Evolutionary conservation across 148 eudicot genomes (phyloP).

Genomic region (Rhododendron ovatum): DNA sequence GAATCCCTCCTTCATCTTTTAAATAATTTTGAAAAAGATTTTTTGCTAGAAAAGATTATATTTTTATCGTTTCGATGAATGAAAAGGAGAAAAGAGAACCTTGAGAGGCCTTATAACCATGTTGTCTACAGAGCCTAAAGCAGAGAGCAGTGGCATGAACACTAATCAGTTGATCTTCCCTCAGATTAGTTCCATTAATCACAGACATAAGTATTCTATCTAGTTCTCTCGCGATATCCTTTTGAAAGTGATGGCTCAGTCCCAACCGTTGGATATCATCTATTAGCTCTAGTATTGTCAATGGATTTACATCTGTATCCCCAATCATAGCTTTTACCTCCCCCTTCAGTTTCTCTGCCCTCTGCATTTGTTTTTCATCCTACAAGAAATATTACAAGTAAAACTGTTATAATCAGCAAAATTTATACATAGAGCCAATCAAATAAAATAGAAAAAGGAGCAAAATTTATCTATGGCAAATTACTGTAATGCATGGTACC

Average conservation of each 20-base stretch:
- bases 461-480: too few species aligned
- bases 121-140: constrained; percentile 17
- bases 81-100: not conserved
- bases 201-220: not conserved
- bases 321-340: constrained; percentile 16
- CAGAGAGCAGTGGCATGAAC: constrained; percentile 11
- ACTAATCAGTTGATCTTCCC: not conserved
- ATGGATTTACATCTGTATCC: constrained; percentile 3
- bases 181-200: not conserved
- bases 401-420: not conserved
- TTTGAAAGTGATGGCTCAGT: constrained; percentile 17
- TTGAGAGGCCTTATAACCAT: constrained; percentile 15
- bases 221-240: constrained; percentile 14
- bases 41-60: too few species aligned
- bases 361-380: constrained; percentile 5
- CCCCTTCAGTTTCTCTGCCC: constrained; percentile 5
- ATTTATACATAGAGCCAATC: not conserved
- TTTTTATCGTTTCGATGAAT: too few species aligned
- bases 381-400: not conserved
- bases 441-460: too few species aligned
- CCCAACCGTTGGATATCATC: constrained; percentile 32
- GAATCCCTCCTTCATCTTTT: too few species aligned
- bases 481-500: not conserved
- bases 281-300: constrained; percentile 15
- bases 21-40: too few species aligned